Evolutionary conservation across 208 protist genomes (phyloP).

Genomic region (Lotmaria passim): DNA sequence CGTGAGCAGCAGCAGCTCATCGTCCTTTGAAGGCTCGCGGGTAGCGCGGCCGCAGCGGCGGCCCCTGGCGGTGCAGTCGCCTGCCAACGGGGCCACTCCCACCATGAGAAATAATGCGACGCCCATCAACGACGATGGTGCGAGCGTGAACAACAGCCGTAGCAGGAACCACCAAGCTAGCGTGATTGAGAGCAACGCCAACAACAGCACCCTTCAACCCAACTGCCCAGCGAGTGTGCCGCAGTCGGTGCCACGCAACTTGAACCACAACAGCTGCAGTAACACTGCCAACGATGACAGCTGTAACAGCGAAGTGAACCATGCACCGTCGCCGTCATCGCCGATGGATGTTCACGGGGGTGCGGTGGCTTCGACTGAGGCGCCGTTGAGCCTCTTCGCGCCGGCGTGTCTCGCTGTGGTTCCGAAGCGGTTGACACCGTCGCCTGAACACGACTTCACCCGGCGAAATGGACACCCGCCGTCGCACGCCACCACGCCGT

Average conservation of each 20-base stretch:
- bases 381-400: background rate
- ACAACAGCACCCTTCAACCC: background rate
- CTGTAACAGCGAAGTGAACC: slow-evolving; percentile 1
- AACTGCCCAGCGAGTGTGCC: background rate
- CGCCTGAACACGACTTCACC: background rate
- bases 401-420: background rate
- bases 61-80: background rate
- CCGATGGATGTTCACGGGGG: too few species aligned
- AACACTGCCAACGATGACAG: background rate
- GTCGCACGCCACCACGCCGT: background rate
- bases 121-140: background rate
- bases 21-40: background rate
- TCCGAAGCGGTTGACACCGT: background rate
- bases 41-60: background rate
- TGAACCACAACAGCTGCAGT: background rate
- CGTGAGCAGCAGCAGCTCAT: background rate
- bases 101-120: background rate
- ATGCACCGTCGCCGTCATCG: background rate
- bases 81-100: background rate
- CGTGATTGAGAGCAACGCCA: background rate
- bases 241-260: background rate
- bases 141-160: background rate
- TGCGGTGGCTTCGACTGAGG: background rate
- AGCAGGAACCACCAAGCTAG: background rate
- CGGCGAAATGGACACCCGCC: background rate